Conservation (phyloP, 2,329 filamentous ascomycete genomes). For the Phaeosphaeria sp. region DNA sequence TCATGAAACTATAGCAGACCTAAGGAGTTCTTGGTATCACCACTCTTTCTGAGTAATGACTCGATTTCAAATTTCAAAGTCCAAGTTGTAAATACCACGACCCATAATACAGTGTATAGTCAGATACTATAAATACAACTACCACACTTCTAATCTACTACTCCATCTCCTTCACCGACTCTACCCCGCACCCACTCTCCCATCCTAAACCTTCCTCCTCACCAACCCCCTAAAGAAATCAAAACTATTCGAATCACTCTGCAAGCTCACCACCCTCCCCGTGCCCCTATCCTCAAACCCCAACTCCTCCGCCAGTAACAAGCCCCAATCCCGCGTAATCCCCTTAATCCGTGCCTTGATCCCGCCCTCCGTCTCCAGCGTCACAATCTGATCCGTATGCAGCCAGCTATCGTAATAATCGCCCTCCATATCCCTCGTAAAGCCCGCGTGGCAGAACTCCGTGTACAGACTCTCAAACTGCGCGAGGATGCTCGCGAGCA, state of each 20-base stretch:
- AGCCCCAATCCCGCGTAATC: constrained; percentile 89
- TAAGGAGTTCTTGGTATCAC: too few species aligned
- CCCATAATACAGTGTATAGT: too few species aligned
- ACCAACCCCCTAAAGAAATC: constrained; percentile 93
- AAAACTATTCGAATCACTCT: constrained; percentile 98
- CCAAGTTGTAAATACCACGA: too few species aligned
- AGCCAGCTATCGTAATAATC: constrained; percentile 75
- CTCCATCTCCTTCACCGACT: too few species aligned
- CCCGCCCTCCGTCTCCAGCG: constrained; percentile 80
- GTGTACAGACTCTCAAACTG: constrained; percentile 79
- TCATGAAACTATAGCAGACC: too few species aligned
- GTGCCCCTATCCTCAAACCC: constrained; percentile 74
- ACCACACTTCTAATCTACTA: too few species aligned
- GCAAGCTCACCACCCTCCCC: constrained; percentile 80
- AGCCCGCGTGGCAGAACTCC: constrained; percentile 77
- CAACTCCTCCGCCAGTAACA: constrained; percentile 84
- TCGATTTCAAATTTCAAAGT: too few species aligned
- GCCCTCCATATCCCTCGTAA: constrained; percentile 73
- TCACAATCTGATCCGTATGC: constrained; percentile 71
- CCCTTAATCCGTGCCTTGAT: constrained; percentile 79
- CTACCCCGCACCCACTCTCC: too few species aligned
- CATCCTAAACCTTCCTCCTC: constrained; percentile 73
- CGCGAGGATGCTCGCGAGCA: constrained; percentile 81
- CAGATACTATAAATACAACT: too few species aligned
- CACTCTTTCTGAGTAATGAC: too few species aligned